Evolutionary conservation across 2,329 filamentous ascomycete genomes (phyloP), one percentile per base, ranked within the genome.

Genomic region (Exophiala oligosperma): DNA sequence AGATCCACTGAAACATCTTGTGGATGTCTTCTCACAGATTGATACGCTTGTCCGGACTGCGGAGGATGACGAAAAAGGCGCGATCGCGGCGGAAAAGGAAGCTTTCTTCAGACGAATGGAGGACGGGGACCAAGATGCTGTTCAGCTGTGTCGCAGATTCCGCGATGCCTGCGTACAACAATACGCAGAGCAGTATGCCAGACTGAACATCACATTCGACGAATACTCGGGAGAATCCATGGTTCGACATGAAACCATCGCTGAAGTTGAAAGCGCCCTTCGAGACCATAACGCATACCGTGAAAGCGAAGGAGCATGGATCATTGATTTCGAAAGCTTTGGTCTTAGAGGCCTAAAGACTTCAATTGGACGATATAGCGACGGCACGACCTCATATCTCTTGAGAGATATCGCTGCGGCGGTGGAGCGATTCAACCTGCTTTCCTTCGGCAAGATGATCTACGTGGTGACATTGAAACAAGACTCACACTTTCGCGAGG

Each of bases 1-100:
- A 49, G 89, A 93, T 68, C 90, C 90, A 11, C 91, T 93, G 69
- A 89, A 90, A 72, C 90, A 94, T 71, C 78, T 94, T 8, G 92
- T 88, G 72, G 84, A 92, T 68, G 86, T 94, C 52, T 94, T 93
- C 68, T 89, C 92, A 62, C 83, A 85, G 72, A 91, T 93, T 72
- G 85, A 85, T 66, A 14, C 48, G 8, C 54, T 60, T 11, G 28
- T 26, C 28, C 73, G 78, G 2, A 87, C 88, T 64, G 87, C 88
- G 63, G 71, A 81, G 59, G 84, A 87, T 24, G 85, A 86, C 66
- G 79, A 75, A 43, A 76, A 81, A 64, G 82, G 83, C 35, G 74
- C 75, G 0, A 70, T 81, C 1, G 75, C 79, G 51, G 79, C 80
- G 59, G 78, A 81, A 8, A 53, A 52, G 26, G 62, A 67, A 24